phyloP scores from a whole-genome alignment of 2,329 filamentous ascomycete species.

The Aspergillus pseudoterreus region DNA sequence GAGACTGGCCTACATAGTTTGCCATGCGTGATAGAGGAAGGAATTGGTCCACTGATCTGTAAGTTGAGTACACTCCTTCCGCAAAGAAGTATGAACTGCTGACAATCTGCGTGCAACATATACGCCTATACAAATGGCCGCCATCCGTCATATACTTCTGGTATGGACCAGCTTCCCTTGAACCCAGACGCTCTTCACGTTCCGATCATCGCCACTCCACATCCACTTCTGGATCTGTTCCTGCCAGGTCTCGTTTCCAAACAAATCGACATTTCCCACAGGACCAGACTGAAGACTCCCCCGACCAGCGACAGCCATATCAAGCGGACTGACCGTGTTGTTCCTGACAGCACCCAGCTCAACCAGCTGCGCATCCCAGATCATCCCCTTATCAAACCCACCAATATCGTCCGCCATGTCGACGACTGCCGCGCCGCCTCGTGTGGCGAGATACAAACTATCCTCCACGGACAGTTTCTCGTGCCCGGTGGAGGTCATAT shows the following conservation, averaged over 20 bases:
- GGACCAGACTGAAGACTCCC: constrained; percentile 22
- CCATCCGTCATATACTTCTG: not conserved
- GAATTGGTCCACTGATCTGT: too few relatives aligned
- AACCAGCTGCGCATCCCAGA: constrained; percentile 88
- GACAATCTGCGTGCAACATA: too few relatives aligned
- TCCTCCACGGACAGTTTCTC: constrained; percentile 79
- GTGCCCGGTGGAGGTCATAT: constrained; percentile 32
- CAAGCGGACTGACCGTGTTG: constrained; percentile 10
- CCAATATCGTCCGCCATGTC: constrained; percentile 70
- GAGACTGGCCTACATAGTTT: too few relatives aligned
- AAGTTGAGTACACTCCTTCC: too few relatives aligned
- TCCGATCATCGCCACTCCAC: constrained; percentile 88
- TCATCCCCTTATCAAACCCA: constrained; percentile 78
- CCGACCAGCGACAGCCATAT: constrained; percentile 18
- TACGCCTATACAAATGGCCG: too few relatives aligned
- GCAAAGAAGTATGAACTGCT: too few relatives aligned
- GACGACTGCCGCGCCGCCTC: constrained; percentile 80
- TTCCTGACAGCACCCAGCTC: constrained; percentile 47
- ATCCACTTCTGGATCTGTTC: constrained; percentile 91
- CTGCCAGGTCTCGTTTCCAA: constrained; percentile 86
- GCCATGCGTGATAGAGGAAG: too few relatives aligned
- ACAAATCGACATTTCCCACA: constrained; percentile 72
- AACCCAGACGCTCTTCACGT: constrained; percentile 87
- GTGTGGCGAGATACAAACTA: constrained; percentile 77
- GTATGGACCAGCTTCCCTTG: constrained; percentile 73